Base-by-base conservation (phyloP, 768 basidiomycete genomes). In the Lactifluus rugatus region DNA sequence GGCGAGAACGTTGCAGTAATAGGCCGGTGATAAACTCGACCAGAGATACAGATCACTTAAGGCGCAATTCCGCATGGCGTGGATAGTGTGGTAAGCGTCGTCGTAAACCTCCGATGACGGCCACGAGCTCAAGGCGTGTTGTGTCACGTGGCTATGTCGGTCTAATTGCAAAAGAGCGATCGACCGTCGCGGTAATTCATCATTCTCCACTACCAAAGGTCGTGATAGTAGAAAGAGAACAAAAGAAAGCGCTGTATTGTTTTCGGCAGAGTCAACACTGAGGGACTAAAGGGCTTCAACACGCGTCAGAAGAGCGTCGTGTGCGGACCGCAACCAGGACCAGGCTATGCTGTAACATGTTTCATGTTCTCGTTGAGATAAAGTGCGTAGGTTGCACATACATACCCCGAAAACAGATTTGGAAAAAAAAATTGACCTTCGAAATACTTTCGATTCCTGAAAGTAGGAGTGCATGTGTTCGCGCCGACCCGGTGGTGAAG, bases 91-190 rank as follows among this genome's bases (percentile, higher is more conserved):
- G 42, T 50, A 56, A 26, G 48, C 26, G 48, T 60, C 48, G 52
- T 48, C 48, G 32, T 2, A 36, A 45, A 28, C 58, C 54, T 55
- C 58, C 58, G 58, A 37, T 25, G 16, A 5, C 52, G 53, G 58
- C 48, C 59, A 60, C 49, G 59, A 55, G 59, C 49, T 19, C 11
- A 6, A 39, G 54, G 59, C 59, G 59, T 60, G 59, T 60, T 56
- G 28, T n/a, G 23, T 60, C 59, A 60, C 59, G 59, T 60, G 59
- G 19, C 42, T 5, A 9, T 10, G 42, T 44, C 7, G n/a, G 41
- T 19, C n/a, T n/a, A 34, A 36, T 14, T 14, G 23, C 21, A 16
- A 21, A 53, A 25, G 8, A 16, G 9, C 19, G 5, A 19, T 21
- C 28, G 37, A 21, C 36, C n/a, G 16, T 13, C 13, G 26, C 42